phyloP scores from a whole-genome alignment of 208 protist genomes.

The Blastocrithidia nonstop region DNA sequence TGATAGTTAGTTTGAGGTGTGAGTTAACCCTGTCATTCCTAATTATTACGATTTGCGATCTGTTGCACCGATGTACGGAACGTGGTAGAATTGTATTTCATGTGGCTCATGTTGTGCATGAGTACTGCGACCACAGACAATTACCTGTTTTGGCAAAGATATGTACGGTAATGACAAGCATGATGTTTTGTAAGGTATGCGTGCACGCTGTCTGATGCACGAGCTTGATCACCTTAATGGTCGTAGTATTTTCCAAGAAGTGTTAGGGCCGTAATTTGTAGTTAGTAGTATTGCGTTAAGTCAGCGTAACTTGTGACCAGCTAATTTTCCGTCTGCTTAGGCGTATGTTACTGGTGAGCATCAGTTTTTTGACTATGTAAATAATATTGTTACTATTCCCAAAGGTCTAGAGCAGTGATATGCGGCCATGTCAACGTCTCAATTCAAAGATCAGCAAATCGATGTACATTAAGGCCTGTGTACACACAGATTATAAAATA shows the following conservation, averaged over 20 bases:
- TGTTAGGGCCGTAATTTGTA: slow-evolving; percentile 64
- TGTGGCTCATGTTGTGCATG: slow-evolving; percentile 56
- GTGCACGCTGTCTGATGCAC: slow-evolving; percentile 78
- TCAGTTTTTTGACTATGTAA: slow-evolving; percentile 80
- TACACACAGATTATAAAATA: slow-evolving; percentile 4
- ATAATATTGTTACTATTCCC: slow-evolving; percentile 55
- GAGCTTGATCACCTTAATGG: slow-evolving; percentile 77
- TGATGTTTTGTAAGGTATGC: slow-evolving; percentile 69
- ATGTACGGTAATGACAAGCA: slow-evolving; percentile 55
- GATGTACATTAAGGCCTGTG: neutral
- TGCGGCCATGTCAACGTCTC: slow-evolving; percentile 18
- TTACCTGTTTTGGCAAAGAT: slow-evolving; percentile 57
- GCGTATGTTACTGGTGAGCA: slow-evolving; percentile 52
- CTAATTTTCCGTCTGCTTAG: slow-evolving; percentile 76
- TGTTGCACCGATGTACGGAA: slow-evolving; percentile 75
- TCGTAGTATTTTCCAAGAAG: slow-evolving; percentile 70
- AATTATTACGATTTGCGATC: slow-evolving; percentile 41
- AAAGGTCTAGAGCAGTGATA: slow-evolving; percentile 73
- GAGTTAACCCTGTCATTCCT: slow-evolving; percentile 68
- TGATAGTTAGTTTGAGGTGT: slow-evolving; percentile 66
- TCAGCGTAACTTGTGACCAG: slow-evolving; percentile 70
- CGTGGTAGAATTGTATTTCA: slow-evolving; percentile 87
- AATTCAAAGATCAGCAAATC: slow-evolving; percentile 40
- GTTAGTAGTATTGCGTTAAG: slow-evolving; percentile 51
- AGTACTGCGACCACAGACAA: slow-evolving; percentile 66